Conservation (phyloP, 75 land plant species). For the Cunninghamia lanceolata region DNA sequence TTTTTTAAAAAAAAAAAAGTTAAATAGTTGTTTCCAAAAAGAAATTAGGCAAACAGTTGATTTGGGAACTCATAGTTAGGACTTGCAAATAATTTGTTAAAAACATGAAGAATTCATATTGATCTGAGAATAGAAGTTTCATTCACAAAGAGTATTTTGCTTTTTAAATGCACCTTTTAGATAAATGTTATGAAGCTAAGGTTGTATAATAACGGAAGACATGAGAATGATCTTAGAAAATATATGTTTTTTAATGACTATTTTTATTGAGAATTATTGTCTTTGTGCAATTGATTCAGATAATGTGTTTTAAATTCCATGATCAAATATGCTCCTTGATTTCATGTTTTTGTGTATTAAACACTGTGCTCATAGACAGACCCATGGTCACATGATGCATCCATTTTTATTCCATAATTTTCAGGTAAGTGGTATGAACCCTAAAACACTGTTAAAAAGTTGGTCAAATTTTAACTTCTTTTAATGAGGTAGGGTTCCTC, state of each 20-base stretch:
- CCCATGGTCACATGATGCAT: too few relatives aligned
- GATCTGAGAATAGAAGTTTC: not conserved
- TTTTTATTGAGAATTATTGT: too few relatives aligned
- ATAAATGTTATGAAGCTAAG: not conserved
- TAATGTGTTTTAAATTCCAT: not conserved
- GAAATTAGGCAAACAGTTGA: not conserved
- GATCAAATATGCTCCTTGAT: not conserved
- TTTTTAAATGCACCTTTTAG: not conserved
- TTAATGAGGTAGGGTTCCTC: too few relatives aligned
- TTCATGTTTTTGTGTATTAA: too few relatives aligned
- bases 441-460: too few relatives aligned
- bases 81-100: not conserved
- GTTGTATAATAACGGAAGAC: not conserved
- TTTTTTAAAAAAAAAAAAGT: too few relatives aligned
- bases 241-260: not conserved
- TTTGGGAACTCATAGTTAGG: not conserved
- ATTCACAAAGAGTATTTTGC: not conserved
- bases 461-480: too few relatives aligned
- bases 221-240: not conserved
- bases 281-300: not conserved
- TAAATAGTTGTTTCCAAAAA: not conserved
- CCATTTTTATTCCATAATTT: not conserved
- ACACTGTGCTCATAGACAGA: too few relatives aligned
- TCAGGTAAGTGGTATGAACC: not conserved
- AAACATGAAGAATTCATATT: not conserved